Base-by-base conservation (phyloP, 805 yeast species). In the Ogataea zsoltii region DNA sequence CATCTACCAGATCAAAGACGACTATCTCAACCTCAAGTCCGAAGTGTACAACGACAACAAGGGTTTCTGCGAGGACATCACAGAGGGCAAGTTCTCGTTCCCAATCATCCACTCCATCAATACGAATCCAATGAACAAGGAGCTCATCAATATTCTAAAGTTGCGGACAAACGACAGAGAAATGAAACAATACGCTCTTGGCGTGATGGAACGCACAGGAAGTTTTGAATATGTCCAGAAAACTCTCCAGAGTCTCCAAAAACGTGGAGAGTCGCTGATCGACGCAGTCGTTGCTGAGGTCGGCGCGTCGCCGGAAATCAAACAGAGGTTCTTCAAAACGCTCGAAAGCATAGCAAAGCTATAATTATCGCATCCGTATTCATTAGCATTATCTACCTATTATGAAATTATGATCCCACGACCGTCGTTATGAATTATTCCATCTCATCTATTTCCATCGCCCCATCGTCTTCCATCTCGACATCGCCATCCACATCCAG, bases 31-130 rank as follows among this genome's bases (percentile, higher is more conserved):
- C 57, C 65, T 91, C 42, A 73, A 74, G 19, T 75, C 80, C 41
- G 72, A 69, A 18, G 65, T 67, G 10, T 72, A 80, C 46, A 66
- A 68, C n/a, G 67, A 73, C 38, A 81, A 80, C 60, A 86, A 88
- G 73, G 96, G 96, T 2, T 77, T 77, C 51, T 80, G 88, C 42
- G 97, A 91, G 56, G 98, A 91, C 60, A 75, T 91, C 25, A 80
- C 89, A 0, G 97, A 91, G 62, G 97, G 97, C 0, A 91, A 90
- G 64, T 79, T 85, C 48, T 88, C 96, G 0, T 85, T 88, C 51
- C 97, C 97, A 0, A 80, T 91, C 2, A 76, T 91, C 14, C 94
- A 88, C 62, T 75, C 83, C 3, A 64, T 85, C 2, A 57, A 69
- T 15, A 55, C 60, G 29, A 70, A 69, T 38, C 49, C 56, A 2